A percentile compares a stretch with the other conserved stretches of the same genome.
These are phyloP conservation scores for Verticillium nubilum DNA, from an alignment of 2,329 filamentous ascomycete species.

Conservation along the genomic window DNA sequence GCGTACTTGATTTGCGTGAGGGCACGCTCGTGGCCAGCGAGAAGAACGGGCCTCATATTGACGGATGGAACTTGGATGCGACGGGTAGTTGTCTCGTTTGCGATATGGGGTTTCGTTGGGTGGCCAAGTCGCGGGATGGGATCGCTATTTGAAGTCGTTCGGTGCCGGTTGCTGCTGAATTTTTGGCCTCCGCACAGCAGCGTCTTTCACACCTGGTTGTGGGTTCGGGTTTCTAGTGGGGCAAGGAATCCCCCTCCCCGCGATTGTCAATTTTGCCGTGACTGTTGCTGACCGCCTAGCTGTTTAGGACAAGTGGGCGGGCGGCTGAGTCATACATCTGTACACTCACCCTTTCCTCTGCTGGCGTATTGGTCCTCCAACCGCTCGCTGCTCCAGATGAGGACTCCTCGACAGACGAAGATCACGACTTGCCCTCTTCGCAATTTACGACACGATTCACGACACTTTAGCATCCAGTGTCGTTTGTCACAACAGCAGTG, in stretches of 20 bases:
- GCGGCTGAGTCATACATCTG: background rate
- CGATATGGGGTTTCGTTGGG: background rate
- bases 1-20: constrained; percentile 85
- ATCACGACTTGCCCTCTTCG: background rate
- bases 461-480: background rate
- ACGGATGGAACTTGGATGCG: constrained; percentile 13
- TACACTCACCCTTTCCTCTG: background rate
- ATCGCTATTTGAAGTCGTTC: constrained; percentile 11
- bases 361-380: background rate
- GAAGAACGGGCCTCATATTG: constrained; percentile 93
- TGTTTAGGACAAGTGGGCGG: background rate
- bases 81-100: constrained; percentile 8
- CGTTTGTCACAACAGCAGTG: too few relatives aligned
- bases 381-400: background rate
- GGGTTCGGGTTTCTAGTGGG: constrained; percentile 34
- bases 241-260: constrained; percentile 14
- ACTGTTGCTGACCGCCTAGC: background rate
- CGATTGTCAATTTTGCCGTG: background rate
- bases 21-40: constrained; percentile 94
- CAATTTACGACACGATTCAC: background rate
- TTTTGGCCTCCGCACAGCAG: constrained; percentile 9
- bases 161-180: constrained; percentile 12
- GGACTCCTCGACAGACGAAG: background rate
- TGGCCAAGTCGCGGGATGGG: background rate
- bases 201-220: constrained; percentile 20